phyloP scores from a whole-genome alignment of 495 filamentous ascomycete genomes.

The Tricharina praecox region DNA sequence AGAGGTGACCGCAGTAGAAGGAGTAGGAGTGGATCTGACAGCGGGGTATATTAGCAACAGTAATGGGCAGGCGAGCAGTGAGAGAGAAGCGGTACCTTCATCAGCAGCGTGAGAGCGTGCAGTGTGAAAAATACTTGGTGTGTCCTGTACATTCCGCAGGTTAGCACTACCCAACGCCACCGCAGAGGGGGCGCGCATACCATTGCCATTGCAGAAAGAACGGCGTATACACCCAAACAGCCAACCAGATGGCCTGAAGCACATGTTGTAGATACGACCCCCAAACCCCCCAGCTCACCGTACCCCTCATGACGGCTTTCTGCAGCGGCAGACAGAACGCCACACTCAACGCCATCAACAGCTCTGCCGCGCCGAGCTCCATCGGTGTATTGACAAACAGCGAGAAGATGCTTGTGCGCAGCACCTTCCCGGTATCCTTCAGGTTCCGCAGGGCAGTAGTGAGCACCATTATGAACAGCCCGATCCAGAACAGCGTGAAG shows the following conservation, averaged over 20 bases:
- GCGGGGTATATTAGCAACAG: neutral
- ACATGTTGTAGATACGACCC: slow-evolving; percentile 70
- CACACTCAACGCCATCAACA: slow-evolving; percentile 63
- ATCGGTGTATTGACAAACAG: slow-evolving; percentile 74
- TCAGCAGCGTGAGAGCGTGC: slow-evolving; percentile 75
- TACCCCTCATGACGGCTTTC: slow-evolving; percentile 39
- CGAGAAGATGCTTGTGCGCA: slow-evolving; percentile 70
- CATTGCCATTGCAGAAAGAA: slow-evolving; percentile 78
- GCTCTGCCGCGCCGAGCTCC: slow-evolving; percentile 69
- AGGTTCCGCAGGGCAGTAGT: slow-evolving; percentile 81
- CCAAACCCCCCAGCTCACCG: slow-evolving; percentile 53
- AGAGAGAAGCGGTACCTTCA: slow-evolving; percentile 42
- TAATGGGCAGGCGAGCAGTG: neutral
- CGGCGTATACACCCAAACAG: slow-evolving; percentile 70
- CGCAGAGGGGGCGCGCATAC: slow-evolving; percentile 21
- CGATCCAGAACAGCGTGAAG: slow-evolving; percentile 96
- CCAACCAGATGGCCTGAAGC: slow-evolving; percentile 63
- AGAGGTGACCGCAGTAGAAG: slow-evolving; percentile 94
- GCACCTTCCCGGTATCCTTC: slow-evolving; percentile 77
- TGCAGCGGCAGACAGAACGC: slow-evolving; percentile 59
- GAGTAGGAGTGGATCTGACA: slow-evolving; percentile 78
- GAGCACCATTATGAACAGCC: slow-evolving; percentile 87
- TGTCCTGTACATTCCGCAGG: too few species aligned
- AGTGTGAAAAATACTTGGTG: slow-evolving; percentile 89
- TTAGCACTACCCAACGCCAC: too few species aligned